Evolutionary conservation across 805 yeast genomes (phyloP).

Genomic region (Saturnispora silvae): DNA sequence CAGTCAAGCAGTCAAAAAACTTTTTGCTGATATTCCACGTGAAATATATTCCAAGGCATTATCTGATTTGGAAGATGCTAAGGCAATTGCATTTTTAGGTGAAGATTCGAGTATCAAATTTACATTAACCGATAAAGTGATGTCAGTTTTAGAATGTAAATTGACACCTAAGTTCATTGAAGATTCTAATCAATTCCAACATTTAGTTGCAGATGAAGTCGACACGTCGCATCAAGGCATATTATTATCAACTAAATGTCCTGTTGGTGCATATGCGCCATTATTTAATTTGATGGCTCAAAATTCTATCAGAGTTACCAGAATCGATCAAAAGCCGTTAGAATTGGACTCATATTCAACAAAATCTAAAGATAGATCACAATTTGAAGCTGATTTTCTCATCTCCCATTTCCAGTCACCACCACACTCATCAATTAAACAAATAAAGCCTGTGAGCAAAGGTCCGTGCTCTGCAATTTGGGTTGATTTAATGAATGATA

Average conservation of each 20-base stretch:
- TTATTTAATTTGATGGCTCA: slow-evolving; percentile 45
- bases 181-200: slow-evolving; percentile 37
- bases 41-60: slow-evolving; percentile 40
- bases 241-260: slow-evolving; percentile 41
- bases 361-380: slow-evolving; percentile 58
- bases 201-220: slow-evolving; percentile 24
- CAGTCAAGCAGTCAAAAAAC: slow-evolving; percentile 32
- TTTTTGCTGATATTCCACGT: slow-evolving; percentile 38
- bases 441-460: slow-evolving; percentile 44
- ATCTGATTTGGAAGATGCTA: slow-evolving; percentile 39
- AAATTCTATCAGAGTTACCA: slow-evolving; percentile 31
- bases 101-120: slow-evolving; percentile 44
- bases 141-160: slow-evolving; percentile 30
- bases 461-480: slow-evolving; percentile 58
- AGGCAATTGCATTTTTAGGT: slow-evolving; percentile 42
- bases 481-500: slow-evolving; percentile 55
- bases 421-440: slow-evolving; percentile 8
- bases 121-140: slow-evolving; percentile 43
- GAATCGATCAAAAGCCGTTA: slow-evolving; percentile 45
- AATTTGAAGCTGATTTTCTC: slow-evolving; percentile 54
- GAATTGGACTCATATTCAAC: slow-evolving; percentile 61
- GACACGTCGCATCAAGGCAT: slow-evolving; percentile 36
- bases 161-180: slow-evolving; percentile 32
- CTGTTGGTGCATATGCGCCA: slow-evolving; percentile 53
- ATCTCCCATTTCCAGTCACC: slow-evolving; percentile 21